Conservation (phyloP, 2,329 filamentous ascomycete genomes). For the Aspergillus novofumigatus region DNA sequence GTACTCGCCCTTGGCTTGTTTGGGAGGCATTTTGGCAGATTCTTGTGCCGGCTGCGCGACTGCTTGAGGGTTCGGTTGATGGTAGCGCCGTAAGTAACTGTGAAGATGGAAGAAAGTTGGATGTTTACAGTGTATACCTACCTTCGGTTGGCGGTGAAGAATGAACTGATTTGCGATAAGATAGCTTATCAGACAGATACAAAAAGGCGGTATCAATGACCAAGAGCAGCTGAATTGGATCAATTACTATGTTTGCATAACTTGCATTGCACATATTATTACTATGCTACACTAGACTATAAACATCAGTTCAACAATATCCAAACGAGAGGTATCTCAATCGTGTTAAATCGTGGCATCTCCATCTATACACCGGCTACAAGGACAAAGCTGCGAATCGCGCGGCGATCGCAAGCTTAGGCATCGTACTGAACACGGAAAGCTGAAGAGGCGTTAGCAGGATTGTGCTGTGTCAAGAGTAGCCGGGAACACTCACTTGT, state of each 20-base stretch:
- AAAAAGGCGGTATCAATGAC: not conserved
- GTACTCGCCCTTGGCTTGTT: conserved; percentile 81
- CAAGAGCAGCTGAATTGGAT: not conserved
- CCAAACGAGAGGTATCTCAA: not conserved
- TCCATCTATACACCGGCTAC: not conserved
- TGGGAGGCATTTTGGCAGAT: conserved; percentile 60
- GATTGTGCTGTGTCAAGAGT: not conserved
- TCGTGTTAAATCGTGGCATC: not conserved
- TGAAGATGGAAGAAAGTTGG: not conserved
- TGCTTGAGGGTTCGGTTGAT: no score
- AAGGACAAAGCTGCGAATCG: no score
- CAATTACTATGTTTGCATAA: not conserved
- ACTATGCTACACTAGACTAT: not conserved
- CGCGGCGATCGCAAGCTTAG: conserved; percentile 23
- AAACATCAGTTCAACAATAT: not conserved
- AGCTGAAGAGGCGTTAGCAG: conserved; percentile 26
- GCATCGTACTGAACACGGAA: conserved; percentile 45
- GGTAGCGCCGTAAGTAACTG: not conserved
- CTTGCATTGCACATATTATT: not conserved
- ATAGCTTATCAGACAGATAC: not conserved
- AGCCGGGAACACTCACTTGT: conserved; percentile 30
- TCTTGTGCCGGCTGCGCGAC: no score
- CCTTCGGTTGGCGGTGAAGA: not conserved
- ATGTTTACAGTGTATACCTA: not conserved
- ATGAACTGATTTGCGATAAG: not conserved